phyloP scores from a whole-genome alignment of 2,329 filamentous ascomycete genomes.

The Hypoxylon sp. region DNA sequence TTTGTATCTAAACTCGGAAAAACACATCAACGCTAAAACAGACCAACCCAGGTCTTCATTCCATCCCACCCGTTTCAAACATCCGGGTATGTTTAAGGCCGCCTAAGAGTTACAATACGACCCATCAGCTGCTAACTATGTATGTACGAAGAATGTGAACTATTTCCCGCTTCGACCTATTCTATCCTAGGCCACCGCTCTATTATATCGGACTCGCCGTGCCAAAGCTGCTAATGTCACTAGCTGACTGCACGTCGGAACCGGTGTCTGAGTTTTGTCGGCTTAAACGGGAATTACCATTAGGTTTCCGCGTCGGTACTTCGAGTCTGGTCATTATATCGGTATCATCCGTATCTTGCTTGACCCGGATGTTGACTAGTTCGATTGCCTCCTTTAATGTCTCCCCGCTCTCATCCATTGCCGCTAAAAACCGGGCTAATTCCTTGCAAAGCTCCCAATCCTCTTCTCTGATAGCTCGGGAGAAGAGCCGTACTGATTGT shows the following conservation, averaged over 20 bases:
- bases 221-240: constrained; percentile 53
- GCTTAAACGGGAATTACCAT: constrained; percentile 46
- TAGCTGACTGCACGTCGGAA: constrained; percentile 53
- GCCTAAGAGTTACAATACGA: constrained; percentile 25
- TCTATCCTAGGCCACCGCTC: constrained; percentile 32
- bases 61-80: constrained; percentile 1
- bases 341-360: constrained; percentile 53
- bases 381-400: constrained; percentile 81
- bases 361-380: constrained; percentile 65
- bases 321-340: constrained; percentile 54
- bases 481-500: constrained; percentile 85
- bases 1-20: constrained; percentile 15
- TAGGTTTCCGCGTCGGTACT: constrained; percentile 52
- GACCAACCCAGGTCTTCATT: constrained; percentile 11
- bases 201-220: constrained; percentile 52
- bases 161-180: constrained; percentile 2
- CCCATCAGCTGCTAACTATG: constrained; percentile 29
- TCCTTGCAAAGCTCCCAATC: constrained; percentile 98
- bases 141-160: constrained; percentile 21
- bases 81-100: constrained; percentile 5
- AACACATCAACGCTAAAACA: constrained; percentile 9
- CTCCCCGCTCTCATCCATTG: constrained; percentile 87
- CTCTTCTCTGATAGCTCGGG: constrained; percentile 83
- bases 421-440: constrained; percentile 92
- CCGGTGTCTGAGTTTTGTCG: constrained; percentile 52